These are phyloP conservation scores for Blakeslea trispora DNA, from an alignment of 371 early-diverging fungal genomes.

Conservation along the genomic window DNA sequence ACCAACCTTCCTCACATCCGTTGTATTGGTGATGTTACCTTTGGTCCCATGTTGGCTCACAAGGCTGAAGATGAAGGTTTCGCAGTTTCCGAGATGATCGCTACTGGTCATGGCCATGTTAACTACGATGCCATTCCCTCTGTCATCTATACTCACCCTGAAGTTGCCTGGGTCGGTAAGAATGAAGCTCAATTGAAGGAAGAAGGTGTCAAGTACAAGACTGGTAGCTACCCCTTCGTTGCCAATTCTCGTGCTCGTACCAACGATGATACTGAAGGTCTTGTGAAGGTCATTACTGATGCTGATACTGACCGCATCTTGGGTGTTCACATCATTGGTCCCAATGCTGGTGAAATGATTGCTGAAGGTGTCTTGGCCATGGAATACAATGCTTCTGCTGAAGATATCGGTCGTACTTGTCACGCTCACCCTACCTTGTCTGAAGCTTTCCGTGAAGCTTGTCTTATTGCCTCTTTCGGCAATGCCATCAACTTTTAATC, in stretches of 20 bases:
- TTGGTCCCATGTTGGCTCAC: constrained; percentile 98
- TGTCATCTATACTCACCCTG: constrained; percentile 98
- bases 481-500: constrained; percentile 67
- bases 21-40: constrained; percentile 96
- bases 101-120: constrained; percentile 92
- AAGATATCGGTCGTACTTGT: constrained; percentile 96
- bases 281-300: constrained; percentile 95
- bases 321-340: constrained; percentile 96
- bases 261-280: constrained; percentile 91
- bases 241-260: constrained; percentile 98
- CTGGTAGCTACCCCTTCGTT: constrained; percentile 92
- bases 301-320: constrained; percentile 95
- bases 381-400: constrained; percentile 95
- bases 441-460: constrained; percentile 98
- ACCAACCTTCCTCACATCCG: constrained; percentile 88
- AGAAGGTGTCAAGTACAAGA: constrained; percentile 80
- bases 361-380: constrained; percentile 96
- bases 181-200: constrained; percentile 92
- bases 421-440: constrained; percentile 97
- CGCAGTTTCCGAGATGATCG: constrained; percentile 92
- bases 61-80: constrained; percentile 99
- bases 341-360: constrained; percentile 98
- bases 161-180: constrained; percentile 98
- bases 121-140: constrained; percentile 98
- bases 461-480: constrained; percentile 77